Percentiles rank a stretch among this genome's conserved stretches.
Evolutionary conservation across 2,329 filamentous ascomycete species (phyloP).

Genomic region (Tolypocladium ophioglossoides): DNA sequence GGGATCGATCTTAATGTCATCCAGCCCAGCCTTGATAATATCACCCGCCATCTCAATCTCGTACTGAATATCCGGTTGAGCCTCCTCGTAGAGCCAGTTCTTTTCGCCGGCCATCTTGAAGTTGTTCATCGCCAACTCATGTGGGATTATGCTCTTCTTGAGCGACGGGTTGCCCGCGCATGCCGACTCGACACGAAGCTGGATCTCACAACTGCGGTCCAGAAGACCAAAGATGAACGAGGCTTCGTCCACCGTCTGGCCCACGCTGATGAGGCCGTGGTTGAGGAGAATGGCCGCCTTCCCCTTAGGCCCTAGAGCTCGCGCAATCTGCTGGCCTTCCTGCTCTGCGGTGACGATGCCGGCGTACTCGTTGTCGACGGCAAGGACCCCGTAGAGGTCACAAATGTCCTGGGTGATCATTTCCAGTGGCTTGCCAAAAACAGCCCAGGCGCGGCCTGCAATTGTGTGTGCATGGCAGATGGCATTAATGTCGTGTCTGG

Average conservation of each 20-base stretch:
- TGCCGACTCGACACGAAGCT: conserved; percentile 59
- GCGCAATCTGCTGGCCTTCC: conserved; percentile 55
- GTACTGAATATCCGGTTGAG: conserved; percentile 34
- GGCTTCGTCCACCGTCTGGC: conserved; percentile 63
- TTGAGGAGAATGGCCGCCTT: conserved; percentile 58
- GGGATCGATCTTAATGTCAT: conserved; percentile 10
- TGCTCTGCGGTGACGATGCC: conserved; percentile 47
- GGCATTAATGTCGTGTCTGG: conserved; percentile 52
- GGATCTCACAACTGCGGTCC: conserved; percentile 58
- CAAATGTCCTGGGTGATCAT: conserved; percentile 62
- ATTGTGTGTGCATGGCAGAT: conserved; percentile 60
- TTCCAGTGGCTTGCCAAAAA: conserved; percentile 53
- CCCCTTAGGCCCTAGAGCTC: conserved; percentile 44
- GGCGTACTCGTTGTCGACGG: conserved; percentile 49
- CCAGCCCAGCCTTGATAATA: conserved; percentile 11
- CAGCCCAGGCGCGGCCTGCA: conserved; percentile 56
- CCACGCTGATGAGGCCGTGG: conserved; percentile 63
- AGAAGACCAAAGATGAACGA: conserved; percentile 59
- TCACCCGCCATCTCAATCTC: conserved; percentile 32
- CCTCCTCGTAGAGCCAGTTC: conserved; percentile 33
- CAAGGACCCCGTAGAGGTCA: conserved; percentile 51
- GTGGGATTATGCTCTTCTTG: conserved; percentile 28
- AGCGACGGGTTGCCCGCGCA: conserved; percentile 29
- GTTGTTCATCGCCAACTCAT: conserved; percentile 28
- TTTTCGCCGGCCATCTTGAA: conserved; percentile 35